Evolutionary conservation across 2,329 filamentous ascomycete genomes (phyloP).

Genomic region (Cercospora canescens): DNA sequence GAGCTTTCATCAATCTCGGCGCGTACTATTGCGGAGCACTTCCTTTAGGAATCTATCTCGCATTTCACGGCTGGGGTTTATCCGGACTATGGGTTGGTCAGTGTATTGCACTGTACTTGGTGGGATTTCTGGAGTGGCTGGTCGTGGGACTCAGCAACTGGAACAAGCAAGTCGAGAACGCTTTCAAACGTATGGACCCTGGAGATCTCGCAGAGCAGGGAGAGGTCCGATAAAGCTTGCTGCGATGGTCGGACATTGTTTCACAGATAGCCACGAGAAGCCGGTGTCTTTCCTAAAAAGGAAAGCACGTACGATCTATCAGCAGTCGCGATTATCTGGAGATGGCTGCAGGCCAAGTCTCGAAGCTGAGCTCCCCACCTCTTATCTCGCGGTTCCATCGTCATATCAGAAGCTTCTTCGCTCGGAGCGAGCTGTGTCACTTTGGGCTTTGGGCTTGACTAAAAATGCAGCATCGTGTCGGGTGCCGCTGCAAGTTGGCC

Average conservation of each 20-base stretch:
- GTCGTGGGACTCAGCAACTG: constrained; percentile 78
- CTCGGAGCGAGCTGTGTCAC: constrained; percentile 13
- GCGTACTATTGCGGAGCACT: constrained; percentile 83
- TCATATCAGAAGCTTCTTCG: constrained; percentile 4
- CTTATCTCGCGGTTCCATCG: constrained; percentile 21
- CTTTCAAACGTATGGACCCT: constrained; percentile 68
- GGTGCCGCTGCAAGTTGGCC: constrained; percentile 9
- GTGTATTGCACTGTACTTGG: constrained; percentile 70
- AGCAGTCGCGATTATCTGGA: background rate
- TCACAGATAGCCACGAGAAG: constrained; percentile 7
- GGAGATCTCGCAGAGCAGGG: constrained; percentile 44
- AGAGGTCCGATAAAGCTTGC: constrained; percentile 9
- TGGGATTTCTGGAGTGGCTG: constrained; percentile 75
- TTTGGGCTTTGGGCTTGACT: constrained; percentile 23
- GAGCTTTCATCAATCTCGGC: constrained; percentile 76
- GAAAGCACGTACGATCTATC: constrained; percentile 14
- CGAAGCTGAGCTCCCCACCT: constrained; percentile 17
- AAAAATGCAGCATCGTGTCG: constrained; percentile 4
- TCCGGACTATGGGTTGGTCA: constrained; percentile 73
- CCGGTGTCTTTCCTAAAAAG: background rate
- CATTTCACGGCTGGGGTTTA: constrained; percentile 83
- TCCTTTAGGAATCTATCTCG: constrained; percentile 79
- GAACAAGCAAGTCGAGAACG: constrained; percentile 70
- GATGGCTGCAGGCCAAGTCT: background rate
- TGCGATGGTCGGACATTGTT: constrained; percentile 1